Percentiles rank a stretch among this genome's conserved stretches.
These are phyloP conservation scores for Cryomyces antarcticus DNA, from an alignment of 495 filamentous ascomycete species.

Conservation along the genomic window DNA sequence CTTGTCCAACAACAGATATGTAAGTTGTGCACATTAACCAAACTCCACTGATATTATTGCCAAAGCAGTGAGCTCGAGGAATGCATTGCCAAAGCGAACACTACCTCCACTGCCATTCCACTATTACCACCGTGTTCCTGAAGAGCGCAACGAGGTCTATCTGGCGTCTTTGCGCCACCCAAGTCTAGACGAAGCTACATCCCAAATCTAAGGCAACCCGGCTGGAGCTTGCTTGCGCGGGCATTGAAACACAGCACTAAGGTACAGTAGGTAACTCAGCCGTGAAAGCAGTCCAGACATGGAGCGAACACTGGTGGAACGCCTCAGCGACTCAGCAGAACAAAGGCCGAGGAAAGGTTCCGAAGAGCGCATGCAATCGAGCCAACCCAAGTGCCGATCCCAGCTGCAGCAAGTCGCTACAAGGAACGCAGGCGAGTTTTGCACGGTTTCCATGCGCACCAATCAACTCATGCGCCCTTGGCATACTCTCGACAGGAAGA, in stretches of 20 bases:
- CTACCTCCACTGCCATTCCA: too few relatives aligned
- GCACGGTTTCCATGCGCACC: neutral
- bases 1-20: too few relatives aligned
- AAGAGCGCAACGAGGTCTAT: neutral
- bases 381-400: slow-evolving; percentile 7
- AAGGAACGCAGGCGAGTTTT: neutral
- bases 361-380: slow-evolving; percentile 5
- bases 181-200: neutral
- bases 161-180: neutral
- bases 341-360: neutral
- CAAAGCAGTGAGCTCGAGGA: too few relatives aligned
- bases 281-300: neutral
- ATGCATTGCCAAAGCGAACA: too few relatives aligned
- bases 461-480: neutral
- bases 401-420: neutral
- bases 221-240: too few relatives aligned
- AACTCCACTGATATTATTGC: too few relatives aligned
- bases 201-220: too few relatives aligned
- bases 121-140: too few relatives aligned
- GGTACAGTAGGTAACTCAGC: too few relatives aligned
- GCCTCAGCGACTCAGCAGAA: neutral
- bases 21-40: too few relatives aligned
- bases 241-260: too few relatives aligned
- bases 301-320: neutral
- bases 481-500: too few relatives aligned